Conservation (phyloP, 176 grass and related monocot species). For the Oryza nivara region DNA sequence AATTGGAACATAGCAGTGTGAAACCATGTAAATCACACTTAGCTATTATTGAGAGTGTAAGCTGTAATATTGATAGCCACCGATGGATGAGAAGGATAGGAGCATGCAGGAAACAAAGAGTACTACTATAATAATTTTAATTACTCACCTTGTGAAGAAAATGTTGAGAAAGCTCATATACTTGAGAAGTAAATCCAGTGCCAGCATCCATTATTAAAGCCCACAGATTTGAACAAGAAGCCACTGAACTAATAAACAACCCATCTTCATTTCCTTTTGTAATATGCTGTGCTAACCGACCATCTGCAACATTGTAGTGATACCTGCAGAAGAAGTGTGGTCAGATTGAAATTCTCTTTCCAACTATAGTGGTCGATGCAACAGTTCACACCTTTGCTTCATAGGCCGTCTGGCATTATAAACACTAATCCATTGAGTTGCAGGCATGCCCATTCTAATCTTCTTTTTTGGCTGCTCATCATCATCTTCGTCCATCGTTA, state of each 20-base stretch:
- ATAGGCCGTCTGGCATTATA: conserved; percentile 93
- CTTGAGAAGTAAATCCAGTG: conserved; percentile 81
- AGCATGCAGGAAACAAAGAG: conserved; percentile 7
- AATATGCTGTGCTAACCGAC: conserved; percentile 76
- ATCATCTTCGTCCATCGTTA: conserved; percentile 86
- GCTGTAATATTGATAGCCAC: not conserved
- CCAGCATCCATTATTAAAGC: conserved; percentile 98
- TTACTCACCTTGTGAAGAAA: conserved; percentile 83
- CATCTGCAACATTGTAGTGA: conserved; percentile 93
- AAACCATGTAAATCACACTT: not conserved
- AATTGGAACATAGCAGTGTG: not conserved
- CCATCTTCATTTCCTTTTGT: conserved; percentile 91
- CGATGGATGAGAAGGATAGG: not conserved
- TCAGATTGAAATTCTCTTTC: conserved; percentile 35
- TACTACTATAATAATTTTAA: not conserved
- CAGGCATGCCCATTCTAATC: conserved; percentile 89
- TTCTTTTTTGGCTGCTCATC: conserved; percentile 96
- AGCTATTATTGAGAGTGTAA: not conserved
- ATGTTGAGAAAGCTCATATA: conserved; percentile 78
- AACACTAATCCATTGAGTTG: conserved; percentile 90
- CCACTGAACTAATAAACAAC: conserved; percentile 85
- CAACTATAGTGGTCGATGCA: conserved; percentile 21
- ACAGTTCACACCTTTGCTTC: conserved; percentile 75
- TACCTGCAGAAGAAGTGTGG: conserved; percentile 61
- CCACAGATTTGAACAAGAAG: conserved; percentile 88